These are phyloP conservation scores for Pseudomonodictys pantanalensis DNA, from an alignment of 495 filamentous ascomycete genomes.

Conservation along the genomic window DNA sequence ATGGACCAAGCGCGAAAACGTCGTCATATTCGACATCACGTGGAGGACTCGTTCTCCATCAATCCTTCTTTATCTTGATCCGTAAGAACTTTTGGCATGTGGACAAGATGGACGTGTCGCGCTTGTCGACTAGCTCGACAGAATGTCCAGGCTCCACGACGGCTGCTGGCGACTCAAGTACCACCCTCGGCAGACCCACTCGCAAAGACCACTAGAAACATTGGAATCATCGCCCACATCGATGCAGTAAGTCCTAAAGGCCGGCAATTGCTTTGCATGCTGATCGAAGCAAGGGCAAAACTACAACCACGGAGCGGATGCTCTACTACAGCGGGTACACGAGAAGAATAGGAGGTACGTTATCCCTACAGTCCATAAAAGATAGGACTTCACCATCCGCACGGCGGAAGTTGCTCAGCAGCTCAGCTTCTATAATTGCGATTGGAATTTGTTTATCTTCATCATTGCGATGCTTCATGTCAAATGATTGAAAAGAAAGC, in stretches of 20 bases:
- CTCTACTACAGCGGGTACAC: conserved; percentile 94
- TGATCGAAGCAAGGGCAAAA: conserved; percentile 70
- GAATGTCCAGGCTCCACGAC: conserved; percentile 15
- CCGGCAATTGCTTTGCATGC: neutral
- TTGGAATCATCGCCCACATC: conserved; percentile 98
- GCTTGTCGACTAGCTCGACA: conserved; percentile 15
- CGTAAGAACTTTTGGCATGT: conserved; percentile 21
- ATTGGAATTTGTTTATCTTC: no score
- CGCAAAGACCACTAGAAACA: conserved; percentile 70
- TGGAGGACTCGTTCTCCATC: conserved; percentile 11
- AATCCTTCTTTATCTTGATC: neutral
- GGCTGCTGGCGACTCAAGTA: conserved; percentile 22
- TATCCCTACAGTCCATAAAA: neutral
- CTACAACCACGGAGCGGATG: conserved; percentile 99
- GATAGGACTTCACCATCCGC: neutral
- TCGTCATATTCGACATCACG: neutral
- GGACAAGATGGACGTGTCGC: conserved; percentile 21
- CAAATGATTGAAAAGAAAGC: no score
- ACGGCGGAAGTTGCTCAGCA: no score
- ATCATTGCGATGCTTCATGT: no score
- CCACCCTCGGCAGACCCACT: conserved; percentile 33
- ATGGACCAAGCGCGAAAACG: conserved; percentile 4
- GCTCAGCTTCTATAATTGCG: no score
- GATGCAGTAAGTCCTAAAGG: conserved; percentile 67
- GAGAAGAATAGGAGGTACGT: conserved; percentile 73